These are phyloP conservation scores for Fraxinus ornus DNA, from an alignment of 305 asterid species.

Conservation along the genomic window DNA sequence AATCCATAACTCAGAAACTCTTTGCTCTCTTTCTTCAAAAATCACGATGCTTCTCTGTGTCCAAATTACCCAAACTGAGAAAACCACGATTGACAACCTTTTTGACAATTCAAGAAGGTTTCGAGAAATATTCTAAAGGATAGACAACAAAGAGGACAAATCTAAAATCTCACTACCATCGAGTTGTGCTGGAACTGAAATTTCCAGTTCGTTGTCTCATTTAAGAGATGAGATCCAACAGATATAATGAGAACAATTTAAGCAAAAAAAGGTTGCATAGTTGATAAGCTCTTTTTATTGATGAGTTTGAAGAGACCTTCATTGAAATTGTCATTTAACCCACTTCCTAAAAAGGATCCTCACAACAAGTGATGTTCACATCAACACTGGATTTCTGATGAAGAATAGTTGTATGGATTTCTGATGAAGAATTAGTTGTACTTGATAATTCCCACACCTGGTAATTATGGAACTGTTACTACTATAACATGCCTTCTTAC, in stretches of 20 bases:
- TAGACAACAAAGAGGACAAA: not conserved
- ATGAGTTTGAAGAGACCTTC: not conserved
- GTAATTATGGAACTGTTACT: not conserved
- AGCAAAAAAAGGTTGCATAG: not conserved
- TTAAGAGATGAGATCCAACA: not conserved
- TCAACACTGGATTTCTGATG: no score
- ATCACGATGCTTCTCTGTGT: not conserved
- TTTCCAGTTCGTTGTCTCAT: not conserved
- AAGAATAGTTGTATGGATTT: no score
- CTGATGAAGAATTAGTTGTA: not conserved
- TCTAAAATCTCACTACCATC: not conserved
- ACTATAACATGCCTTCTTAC: not conserved
- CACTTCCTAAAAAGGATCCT: not conserved
- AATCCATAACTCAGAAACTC: not conserved
- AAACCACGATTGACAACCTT: not conserved
- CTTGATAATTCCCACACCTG: not conserved
- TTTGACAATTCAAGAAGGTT: not conserved
- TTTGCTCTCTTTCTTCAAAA: not conserved
- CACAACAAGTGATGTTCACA: not conserved
- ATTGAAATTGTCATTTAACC: not conserved
- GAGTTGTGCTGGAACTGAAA: not conserved
- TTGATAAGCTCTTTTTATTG: not conserved
- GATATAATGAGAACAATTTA: not conserved
- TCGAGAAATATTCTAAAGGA: not conserved
- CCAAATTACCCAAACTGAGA: not conserved